phyloP scores from a whole-genome alignment of 306 rosid genomes.

The Lathyrus oleraceus region DNA sequence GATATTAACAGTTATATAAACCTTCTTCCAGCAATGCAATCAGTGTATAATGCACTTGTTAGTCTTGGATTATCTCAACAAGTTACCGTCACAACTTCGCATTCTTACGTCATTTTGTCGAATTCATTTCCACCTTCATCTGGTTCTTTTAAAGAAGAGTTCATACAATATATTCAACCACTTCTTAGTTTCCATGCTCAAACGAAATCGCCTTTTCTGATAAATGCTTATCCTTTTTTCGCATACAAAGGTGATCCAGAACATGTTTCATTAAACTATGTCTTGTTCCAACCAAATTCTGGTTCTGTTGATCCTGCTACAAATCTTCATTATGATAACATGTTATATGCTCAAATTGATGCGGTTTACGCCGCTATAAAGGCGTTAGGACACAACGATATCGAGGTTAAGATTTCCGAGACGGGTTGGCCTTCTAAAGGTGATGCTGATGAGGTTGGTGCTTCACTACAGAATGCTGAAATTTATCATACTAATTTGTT shows the following conservation, averaged over 20 bases:
- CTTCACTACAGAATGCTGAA: slow-evolving; percentile 71
- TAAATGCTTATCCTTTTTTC: slow-evolving; percentile 82
- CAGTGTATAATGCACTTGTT: slow-evolving; percentile 59
- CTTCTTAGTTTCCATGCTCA: slow-evolving; percentile 64
- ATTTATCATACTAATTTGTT: slow-evolving; percentile 72
- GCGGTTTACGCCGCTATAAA: slow-evolving; percentile 88
- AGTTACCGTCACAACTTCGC: slow-evolving; percentile 75
- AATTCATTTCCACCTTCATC: slow-evolving; percentile 76
- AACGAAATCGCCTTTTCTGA: slow-evolving; percentile 68
- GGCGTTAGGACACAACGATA: slow-evolving; percentile 68
- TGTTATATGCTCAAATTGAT: slow-evolving; percentile 91
- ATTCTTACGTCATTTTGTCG: slow-evolving; percentile 60
- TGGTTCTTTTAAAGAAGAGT: slow-evolving; percentile 60
- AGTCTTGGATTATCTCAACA: slow-evolving; percentile 68
- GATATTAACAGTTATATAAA: slow-evolving; percentile 41
- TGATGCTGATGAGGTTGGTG: slow-evolving; percentile 72
- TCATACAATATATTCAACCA: slow-evolving; percentile 61
- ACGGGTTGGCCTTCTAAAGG: slow-evolving; percentile 98
- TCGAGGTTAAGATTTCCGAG: slow-evolving; percentile 75
- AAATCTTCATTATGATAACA: slow-evolving; percentile 81
- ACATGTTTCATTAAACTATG: slow-evolving; percentile 63
- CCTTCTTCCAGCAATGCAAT: slow-evolving; percentile 88
- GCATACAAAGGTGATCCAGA: slow-evolving; percentile 70
- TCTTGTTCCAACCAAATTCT: slow-evolving; percentile 73
- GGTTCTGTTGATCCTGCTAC: slow-evolving; percentile 65